Evolutionary conservation across 2,329 filamentous ascomycete genomes (phyloP).

Genomic region (Aphanocladium album): DNA sequence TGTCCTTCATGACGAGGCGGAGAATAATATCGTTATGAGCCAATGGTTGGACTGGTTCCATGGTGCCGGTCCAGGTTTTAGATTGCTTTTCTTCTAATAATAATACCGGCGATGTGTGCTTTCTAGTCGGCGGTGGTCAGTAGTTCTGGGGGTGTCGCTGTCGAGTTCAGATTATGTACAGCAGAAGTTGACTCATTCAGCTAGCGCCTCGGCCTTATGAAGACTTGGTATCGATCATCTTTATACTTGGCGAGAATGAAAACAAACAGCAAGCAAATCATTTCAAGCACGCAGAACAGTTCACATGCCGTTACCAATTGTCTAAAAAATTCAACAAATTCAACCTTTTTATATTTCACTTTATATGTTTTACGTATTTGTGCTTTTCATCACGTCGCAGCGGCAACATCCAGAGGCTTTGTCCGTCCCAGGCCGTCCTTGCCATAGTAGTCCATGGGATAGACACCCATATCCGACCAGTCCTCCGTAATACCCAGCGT

Average conservation of each 20-base stretch:
- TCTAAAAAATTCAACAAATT: background rate
- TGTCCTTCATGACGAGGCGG: slow-evolving; percentile 8
- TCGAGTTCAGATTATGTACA: background rate
- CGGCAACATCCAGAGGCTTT: slow-evolving; percentile 39
- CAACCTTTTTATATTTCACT: background rate
- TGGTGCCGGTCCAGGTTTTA: slow-evolving; percentile 9
- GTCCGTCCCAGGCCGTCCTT: slow-evolving; percentile 85
- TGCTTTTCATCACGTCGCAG: slow-evolving; percentile 15
- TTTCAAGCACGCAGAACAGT: too few species aligned
- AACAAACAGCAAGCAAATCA: too few species aligned
- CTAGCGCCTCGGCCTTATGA: background rate
- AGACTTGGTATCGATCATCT: background rate
- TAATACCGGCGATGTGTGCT: too few species aligned
- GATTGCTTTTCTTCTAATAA: too few species aligned
- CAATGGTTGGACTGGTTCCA: too few species aligned
- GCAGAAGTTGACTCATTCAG: background rate
- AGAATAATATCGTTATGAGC: too few species aligned
- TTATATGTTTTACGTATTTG: background rate
- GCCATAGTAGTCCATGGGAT: slow-evolving; percentile 98
- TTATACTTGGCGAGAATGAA: too few species aligned
- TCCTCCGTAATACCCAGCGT: slow-evolving; percentile 75
- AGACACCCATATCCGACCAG: slow-evolving; percentile 61
- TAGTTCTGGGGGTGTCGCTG: background rate
- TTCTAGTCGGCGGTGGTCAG: too few species aligned
- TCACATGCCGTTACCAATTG: too few species aligned